Conservation (phyloP, 2,329 filamentous ascomycete genomes). For the Penicillium sp. region DNA sequence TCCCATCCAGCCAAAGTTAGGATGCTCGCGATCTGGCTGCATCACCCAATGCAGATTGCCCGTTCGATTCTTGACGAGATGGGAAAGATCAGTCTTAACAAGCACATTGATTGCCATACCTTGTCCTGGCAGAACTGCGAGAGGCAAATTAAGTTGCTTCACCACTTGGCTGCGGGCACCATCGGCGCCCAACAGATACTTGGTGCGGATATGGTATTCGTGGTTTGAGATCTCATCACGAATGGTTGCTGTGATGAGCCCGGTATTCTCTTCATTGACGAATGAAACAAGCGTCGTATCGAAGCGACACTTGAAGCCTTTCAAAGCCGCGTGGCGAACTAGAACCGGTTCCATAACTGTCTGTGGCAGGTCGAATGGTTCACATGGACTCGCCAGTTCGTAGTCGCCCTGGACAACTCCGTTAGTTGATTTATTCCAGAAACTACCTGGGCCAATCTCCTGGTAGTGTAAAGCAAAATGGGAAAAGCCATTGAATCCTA, state of each 20-base stretch:
- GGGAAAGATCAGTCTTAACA: slow-evolving; percentile 49
- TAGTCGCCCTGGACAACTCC: slow-evolving; percentile 39
- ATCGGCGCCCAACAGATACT: slow-evolving; percentile 17
- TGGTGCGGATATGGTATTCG: slow-evolving; percentile 49
- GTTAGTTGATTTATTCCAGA: background rate
- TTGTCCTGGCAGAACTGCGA: slow-evolving; percentile 46
- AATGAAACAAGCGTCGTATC: slow-evolving; percentile 42
- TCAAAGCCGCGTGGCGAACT: slow-evolving; percentile 40
- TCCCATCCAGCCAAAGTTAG: slow-evolving; percentile 51
- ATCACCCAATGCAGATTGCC: slow-evolving; percentile 63
- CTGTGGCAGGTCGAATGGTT: slow-evolving; percentile 47
- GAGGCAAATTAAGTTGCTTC: slow-evolving; percentile 47
- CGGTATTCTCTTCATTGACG: slow-evolving; percentile 16
- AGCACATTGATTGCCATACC: slow-evolving; percentile 52
- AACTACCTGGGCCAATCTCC: background rate
- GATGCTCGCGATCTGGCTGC: slow-evolving; percentile 52
- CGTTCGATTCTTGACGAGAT: slow-evolving; percentile 39
- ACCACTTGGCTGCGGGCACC: slow-evolving; percentile 22
- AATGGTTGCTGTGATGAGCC: slow-evolving; percentile 31
- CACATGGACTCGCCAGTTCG: slow-evolving; percentile 44
- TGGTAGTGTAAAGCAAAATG: background rate
- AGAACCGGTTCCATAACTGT: slow-evolving; percentile 51
- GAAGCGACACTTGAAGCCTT: slow-evolving; percentile 46
- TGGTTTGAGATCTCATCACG: slow-evolving; percentile 37
- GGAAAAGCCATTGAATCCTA: slow-evolving; percentile 14